Conservation (phyloP, 441 rosid genomes). For the Breynia disticha region DNA sequence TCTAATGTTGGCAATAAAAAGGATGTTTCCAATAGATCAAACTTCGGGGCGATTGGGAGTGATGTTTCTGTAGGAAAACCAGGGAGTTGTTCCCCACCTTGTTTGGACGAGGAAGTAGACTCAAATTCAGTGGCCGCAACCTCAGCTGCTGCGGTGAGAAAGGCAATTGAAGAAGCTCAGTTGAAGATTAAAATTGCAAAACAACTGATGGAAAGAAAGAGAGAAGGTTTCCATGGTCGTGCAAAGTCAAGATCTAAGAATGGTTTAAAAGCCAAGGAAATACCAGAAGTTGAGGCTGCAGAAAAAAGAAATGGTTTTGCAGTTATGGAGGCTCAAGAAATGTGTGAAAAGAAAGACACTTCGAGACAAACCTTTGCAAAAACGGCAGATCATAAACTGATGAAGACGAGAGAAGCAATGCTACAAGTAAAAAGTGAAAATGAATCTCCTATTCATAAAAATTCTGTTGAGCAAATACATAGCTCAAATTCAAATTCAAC, state of each 20-base stretch:
- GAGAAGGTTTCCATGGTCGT: slow-evolving; percentile 36
- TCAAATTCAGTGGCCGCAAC: slow-evolving; percentile 70
- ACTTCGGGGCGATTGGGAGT: slow-evolving; percentile 22
- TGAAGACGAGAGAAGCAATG: slow-evolving; percentile 16
- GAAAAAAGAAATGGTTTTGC: slow-evolving; percentile 21
- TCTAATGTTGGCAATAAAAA: slow-evolving; percentile 13
- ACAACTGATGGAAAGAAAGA: slow-evolving; percentile 67
- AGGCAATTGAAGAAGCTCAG: slow-evolving; percentile 87
- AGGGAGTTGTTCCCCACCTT: slow-evolving; percentile 48
- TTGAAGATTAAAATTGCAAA: slow-evolving; percentile 62
- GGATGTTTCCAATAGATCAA: slow-evolving; percentile 13
- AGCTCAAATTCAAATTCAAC: slow-evolving; percentile 3
- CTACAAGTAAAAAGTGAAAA: slow-evolving; percentile 15
- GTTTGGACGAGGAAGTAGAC: slow-evolving; percentile 65
- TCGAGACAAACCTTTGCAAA: slow-evolving; percentile 13
- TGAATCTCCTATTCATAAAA: slow-evolving; percentile 11
- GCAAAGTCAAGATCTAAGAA: slow-evolving; percentile 28
- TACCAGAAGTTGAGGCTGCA: slow-evolving; percentile 15
- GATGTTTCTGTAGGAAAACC: slow-evolving; percentile 29
- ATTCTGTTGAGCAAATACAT: slow-evolving; percentile 13
- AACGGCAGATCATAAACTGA: slow-evolving; percentile 11
- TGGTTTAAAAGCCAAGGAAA: slow-evolving; percentile 24
- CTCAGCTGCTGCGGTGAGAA: slow-evolving; percentile 84
- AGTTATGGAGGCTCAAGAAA: slow-evolving; percentile 19
- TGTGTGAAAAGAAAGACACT: slow-evolving; percentile 13